Evolutionary conservation across 2,329 filamentous ascomycete species (phyloP).

Genomic region (Neofusicoccum ribis): DNA sequence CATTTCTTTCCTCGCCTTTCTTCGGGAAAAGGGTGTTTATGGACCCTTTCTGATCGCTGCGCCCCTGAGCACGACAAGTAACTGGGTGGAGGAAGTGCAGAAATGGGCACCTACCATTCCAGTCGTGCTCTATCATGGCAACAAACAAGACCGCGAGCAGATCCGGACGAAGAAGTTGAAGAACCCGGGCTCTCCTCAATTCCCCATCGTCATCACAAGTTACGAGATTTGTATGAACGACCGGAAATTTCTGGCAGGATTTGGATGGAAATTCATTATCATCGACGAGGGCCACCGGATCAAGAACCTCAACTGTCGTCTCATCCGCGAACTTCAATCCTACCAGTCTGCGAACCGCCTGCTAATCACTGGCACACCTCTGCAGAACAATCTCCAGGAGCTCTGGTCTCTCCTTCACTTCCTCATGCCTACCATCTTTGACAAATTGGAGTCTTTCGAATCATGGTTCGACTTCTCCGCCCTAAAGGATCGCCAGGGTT

Average conservation of each 20-base stretch:
- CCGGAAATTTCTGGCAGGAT: slow-evolving; percentile 74
- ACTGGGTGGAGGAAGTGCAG: slow-evolving; percentile 93
- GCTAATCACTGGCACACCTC: slow-evolving; percentile 88
- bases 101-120: slow-evolving; percentile 89
- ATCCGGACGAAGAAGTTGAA: slow-evolving; percentile 74
- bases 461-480: slow-evolving; percentile 97
- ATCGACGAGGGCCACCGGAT: slow-evolving; percentile 96
- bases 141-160: slow-evolving; percentile 71
- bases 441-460: slow-evolving; percentile 89
- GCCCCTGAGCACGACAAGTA: slow-evolving; percentile 86
- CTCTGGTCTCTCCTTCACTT: slow-evolving; percentile 96
- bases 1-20: slow-evolving; percentile 80
- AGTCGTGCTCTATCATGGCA: slow-evolving; percentile 87
- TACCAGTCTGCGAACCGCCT: slow-evolving; percentile 90
- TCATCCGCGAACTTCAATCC: slow-evolving; percentile 84
- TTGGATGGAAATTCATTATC: slow-evolving; percentile 97
- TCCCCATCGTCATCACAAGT: slow-evolving; percentile 90
- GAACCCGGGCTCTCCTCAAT: slow-evolving; percentile 67
- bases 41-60: slow-evolving; percentile 91
- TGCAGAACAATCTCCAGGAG: slow-evolving; percentile 95
- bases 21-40: slow-evolving; percentile 83
- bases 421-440: slow-evolving; percentile 87
- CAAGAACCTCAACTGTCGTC: slow-evolving; percentile 92
- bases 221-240: slow-evolving; percentile 97
- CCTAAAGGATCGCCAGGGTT: slow-evolving; percentile 77